A percentile compares a stretch with the other conserved stretches of the same genome.
These are phyloP conservation scores for Chaetoscypha palmicola DNA, from an alignment of 2,329 filamentous ascomycete genomes.

Conservation along the genomic window DNA sequence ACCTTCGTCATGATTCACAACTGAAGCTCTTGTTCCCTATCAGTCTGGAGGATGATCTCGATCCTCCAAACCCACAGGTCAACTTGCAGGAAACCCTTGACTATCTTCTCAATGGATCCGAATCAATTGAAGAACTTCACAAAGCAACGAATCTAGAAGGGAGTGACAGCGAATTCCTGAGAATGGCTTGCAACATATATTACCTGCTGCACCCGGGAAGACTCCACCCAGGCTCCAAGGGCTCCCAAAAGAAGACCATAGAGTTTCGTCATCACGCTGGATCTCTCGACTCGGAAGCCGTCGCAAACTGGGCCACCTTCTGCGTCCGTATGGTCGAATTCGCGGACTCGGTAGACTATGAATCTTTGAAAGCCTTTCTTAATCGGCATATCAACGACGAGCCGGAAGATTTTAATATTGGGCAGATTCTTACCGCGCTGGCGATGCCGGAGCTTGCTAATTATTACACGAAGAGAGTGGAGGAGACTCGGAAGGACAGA, in stretches of 20 bases:
- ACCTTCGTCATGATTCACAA: background rate
- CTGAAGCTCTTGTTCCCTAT: background rate
- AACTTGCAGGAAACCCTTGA: too few species aligned
- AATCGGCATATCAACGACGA: background rate
- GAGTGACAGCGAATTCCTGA: too few species aligned
- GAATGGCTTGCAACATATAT: too few species aligned
- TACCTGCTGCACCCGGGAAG: too few species aligned
- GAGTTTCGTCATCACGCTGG: slow-evolving; percentile 22
- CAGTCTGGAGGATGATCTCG: background rate
- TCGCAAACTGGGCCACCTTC: slow-evolving; percentile 11
- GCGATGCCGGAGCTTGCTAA: background rate
- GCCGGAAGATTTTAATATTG: background rate
- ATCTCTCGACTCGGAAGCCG: slow-evolving; percentile 3
- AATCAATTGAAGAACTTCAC: too few species aligned
- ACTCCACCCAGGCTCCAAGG: too few species aligned
- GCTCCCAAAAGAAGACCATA: slow-evolving; percentile 11
- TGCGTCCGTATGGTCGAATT: slow-evolving; percentile 7
- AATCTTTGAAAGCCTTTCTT: background rate
- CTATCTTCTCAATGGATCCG: too few species aligned
- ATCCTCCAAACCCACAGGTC: too few species aligned
- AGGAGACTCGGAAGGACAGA: too few species aligned
- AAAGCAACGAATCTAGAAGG: too few species aligned
- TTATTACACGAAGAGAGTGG: background rate
- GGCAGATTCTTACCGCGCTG: background rate
- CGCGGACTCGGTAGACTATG: background rate